Evolutionary conservation across 441 rosid genomes (phyloP).

Genomic region (Adansonia madagascariensis): DNA sequence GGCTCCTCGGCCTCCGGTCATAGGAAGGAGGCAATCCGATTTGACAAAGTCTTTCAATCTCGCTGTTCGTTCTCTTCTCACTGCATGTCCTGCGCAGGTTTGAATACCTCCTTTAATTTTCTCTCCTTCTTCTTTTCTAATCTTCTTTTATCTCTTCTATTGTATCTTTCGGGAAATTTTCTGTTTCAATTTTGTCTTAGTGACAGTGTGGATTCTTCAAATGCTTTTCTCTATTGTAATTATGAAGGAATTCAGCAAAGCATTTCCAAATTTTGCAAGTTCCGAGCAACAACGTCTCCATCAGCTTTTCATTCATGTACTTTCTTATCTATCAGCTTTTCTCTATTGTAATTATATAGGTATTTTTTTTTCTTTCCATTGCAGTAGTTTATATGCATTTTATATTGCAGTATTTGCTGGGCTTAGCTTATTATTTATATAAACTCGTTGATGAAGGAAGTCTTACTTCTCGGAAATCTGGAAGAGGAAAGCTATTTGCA

Average conservation of each 20-base stretch:
- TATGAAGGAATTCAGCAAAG: slow-evolving; percentile 48
- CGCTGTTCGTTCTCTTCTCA: slow-evolving; percentile 64
- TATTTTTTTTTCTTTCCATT: too few species aligned
- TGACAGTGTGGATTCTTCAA: neutral
- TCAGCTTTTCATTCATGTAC: slow-evolving; percentile 53
- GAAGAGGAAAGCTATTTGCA: neutral
- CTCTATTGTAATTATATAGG: too few species aligned
- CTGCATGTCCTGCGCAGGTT: slow-evolving; percentile 64
- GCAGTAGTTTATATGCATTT: slow-evolving; percentile 3
- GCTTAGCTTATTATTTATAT: neutral
- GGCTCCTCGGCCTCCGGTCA: neutral
- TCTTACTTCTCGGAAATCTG: slow-evolving; percentile 2
- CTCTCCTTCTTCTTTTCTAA: neutral
- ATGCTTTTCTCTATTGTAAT: slow-evolving; percentile 5
- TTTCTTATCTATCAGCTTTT: neutral
- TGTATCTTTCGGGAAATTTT: neutral
- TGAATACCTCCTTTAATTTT: neutral
- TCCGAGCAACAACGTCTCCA: slow-evolving; percentile 48
- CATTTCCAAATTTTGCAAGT: slow-evolving; percentile 45
- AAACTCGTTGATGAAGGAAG: neutral
- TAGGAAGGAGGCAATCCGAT: slow-evolving; percentile 44
- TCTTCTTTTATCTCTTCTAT: neutral
- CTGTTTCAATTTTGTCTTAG: neutral
- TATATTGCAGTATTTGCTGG: neutral
- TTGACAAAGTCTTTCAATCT: slow-evolving; percentile 59